A percentile compares a stretch with the other conserved stretches of the same genome.
These are phyloP conservation scores for Dactylis glomerata DNA, from an alignment of 176 grass and related monocot species.

Conservation along the genomic window DNA sequence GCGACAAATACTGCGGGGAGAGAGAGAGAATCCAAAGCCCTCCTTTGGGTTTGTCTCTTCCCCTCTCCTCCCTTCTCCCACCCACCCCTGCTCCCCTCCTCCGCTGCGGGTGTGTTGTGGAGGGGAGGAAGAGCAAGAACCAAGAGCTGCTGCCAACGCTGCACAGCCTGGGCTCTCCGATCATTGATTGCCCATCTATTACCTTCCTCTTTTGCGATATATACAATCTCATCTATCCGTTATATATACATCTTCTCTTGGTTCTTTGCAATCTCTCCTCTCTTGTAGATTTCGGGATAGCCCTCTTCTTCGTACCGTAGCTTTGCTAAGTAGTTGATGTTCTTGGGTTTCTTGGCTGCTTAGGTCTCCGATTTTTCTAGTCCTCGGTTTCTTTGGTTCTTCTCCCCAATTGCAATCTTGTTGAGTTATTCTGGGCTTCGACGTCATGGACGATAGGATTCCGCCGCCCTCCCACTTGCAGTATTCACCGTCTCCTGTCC, in stretches of 20 bases:
- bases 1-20: constrained; percentile 61
- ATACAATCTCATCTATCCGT: constrained; percentile 43
- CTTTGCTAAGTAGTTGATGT: constrained; percentile 35
- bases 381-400: constrained; percentile 8
- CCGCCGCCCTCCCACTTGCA: constrained; percentile 72
- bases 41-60: constrained; percentile 72
- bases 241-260: constrained; percentile 23
- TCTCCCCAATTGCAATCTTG: constrained; percentile 16
- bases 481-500: constrained; percentile 82
- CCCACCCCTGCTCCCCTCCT: constrained; percentile 37
- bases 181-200: constrained; percentile 53
- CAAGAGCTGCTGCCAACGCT: constrained; percentile 44
- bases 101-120: constrained; percentile 42
- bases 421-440: neutral
- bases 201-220: constrained; percentile 46
- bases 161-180: constrained; percentile 52
- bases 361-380: constrained; percentile 27
- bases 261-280: constrained; percentile 32
- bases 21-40: constrained; percentile 90
- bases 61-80: constrained; percentile 35
- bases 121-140: constrained; percentile 40
- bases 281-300: constrained; percentile 42
- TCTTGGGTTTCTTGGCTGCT: constrained; percentile 41
- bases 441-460: constrained; percentile 87
- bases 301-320: constrained; percentile 16